Evolutionary conservation across 2,329 filamentous ascomycete species (phyloP).

Genomic region (Ophiocordyceps australis): DNA sequence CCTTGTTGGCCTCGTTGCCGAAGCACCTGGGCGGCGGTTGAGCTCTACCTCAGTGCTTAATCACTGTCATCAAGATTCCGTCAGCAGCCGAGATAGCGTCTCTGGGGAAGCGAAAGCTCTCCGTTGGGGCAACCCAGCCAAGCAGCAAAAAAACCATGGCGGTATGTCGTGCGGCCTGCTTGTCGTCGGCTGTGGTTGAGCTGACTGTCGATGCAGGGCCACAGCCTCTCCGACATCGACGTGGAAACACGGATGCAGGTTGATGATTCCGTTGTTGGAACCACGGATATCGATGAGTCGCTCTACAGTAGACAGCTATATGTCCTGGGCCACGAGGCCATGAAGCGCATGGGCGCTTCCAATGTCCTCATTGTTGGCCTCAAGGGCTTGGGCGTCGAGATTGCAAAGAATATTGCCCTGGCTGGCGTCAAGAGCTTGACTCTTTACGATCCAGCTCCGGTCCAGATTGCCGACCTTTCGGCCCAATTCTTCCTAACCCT

Average conservation of each 20-base stretch:
- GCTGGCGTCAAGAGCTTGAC: conserved; percentile 96
- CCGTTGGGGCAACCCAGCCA: conserved; percentile 37
- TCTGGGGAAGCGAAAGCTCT: conserved; percentile 52
- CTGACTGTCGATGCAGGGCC: conserved; percentile 17
- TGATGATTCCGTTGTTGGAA: conserved; percentile 37
- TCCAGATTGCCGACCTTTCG: conserved; percentile 74
- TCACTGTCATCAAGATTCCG: conserved; percentile 16
- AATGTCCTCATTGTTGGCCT: conserved; percentile 85
- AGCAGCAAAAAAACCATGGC: conserved; percentile 42
- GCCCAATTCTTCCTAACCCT: conserved; percentile 91
- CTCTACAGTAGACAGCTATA: conserved; percentile 61
- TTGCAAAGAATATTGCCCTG: conserved; percentile 96
- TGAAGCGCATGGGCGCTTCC: conserved; percentile 97
- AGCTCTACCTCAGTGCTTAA: conserved; percentile 16
- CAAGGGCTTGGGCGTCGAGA: conserved; percentile 89
- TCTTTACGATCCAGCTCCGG: conserved; percentile 74
- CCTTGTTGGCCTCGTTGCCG: too few species aligned
- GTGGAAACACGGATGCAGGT: conserved; percentile 48
- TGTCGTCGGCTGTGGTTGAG: not conserved
- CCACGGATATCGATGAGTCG: conserved; percentile 50
- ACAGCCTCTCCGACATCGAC: conserved; percentile 39
- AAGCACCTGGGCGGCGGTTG: not conserved
- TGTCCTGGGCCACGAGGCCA: conserved; percentile 59
- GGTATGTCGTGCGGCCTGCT: conserved; percentile 17
- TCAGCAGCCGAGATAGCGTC: conserved; percentile 20